phyloP scores from a whole-genome alignment of 345 rosid genomes.

The Moricandia arvensis region DNA sequence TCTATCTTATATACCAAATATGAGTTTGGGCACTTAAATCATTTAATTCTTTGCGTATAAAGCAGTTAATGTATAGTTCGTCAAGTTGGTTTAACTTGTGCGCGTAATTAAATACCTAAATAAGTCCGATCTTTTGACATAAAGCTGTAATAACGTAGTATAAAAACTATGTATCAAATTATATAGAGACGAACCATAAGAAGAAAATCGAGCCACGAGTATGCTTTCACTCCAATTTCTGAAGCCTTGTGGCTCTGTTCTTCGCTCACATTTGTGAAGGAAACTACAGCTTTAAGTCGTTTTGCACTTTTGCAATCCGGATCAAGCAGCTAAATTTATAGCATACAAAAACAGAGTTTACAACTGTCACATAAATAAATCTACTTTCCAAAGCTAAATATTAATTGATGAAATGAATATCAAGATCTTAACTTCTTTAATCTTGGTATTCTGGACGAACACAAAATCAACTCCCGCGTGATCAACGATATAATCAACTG shows the following conservation, averaged over 20 bases:
- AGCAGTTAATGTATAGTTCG: neutral
- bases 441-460: slow-evolving; percentile 78
- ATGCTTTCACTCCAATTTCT: slow-evolving; percentile 50
- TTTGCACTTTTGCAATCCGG: slow-evolving; percentile 52
- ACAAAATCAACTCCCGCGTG: slow-evolving; percentile 83
- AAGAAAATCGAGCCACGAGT: slow-evolving; percentile 80
- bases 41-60: slow-evolving; percentile 5
- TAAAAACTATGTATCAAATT: neutral
- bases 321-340: slow-evolving; percentile 59
- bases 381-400: neutral
- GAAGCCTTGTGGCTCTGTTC: slow-evolving; percentile 57
- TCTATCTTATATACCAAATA: neutral
- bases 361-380: neutral
- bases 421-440: slow-evolving; percentile 50
- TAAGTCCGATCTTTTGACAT: neutral
- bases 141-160: neutral
- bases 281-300: slow-evolving; percentile 72
- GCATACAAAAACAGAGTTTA: neutral
- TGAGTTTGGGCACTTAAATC: neutral
- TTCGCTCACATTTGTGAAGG: slow-evolving; percentile 61
- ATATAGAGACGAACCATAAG: slow-evolving; percentile 50
- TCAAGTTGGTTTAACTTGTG: slow-evolving; percentile 14
- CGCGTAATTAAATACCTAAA: neutral
- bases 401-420: neutral
- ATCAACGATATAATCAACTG: slow-evolving; percentile 76